Evolutionary conservation across 208 protist species (phyloP).

Genomic region (Angomonas ambiguus): DNA sequence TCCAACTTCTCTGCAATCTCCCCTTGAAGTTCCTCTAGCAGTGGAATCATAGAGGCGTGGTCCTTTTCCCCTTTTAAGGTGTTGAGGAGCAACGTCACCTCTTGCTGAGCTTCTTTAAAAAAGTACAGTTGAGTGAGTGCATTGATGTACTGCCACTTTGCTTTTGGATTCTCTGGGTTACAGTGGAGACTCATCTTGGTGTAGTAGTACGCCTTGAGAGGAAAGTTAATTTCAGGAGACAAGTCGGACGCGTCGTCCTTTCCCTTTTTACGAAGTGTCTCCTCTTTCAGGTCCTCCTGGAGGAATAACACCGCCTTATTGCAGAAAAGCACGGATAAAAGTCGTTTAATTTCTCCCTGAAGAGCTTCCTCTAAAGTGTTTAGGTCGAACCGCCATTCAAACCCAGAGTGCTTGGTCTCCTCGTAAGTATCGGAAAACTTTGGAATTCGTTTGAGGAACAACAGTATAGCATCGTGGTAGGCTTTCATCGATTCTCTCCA

Average conservation of each 20-base stretch:
- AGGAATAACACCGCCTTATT: background rate
- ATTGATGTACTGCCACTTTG: background rate
- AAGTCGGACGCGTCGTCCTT: background rate
- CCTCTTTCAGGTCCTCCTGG: background rate
- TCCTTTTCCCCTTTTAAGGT: background rate
- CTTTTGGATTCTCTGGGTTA: constrained; percentile 6
- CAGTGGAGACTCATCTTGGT: constrained; percentile 9
- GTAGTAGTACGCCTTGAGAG: constrained; percentile 11
- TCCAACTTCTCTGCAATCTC: background rate
- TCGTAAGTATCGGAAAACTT: background rate
- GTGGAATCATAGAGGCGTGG: background rate
- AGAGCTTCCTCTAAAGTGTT: background rate
- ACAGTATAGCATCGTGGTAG: background rate
- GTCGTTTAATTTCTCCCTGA: background rate
- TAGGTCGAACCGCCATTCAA: background rate
- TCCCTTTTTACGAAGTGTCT: background rate
- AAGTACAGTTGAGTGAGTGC: constrained; percentile 2
- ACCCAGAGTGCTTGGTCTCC: background rate
- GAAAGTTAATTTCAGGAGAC: background rate
- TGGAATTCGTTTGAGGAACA: background rate
- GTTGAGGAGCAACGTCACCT: background rate
- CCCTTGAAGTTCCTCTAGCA: background rate
- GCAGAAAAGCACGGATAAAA: background rate
- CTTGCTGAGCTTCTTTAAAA: constrained; percentile 3
- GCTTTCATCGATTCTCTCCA: background rate